Percentiles rank a stretch among this genome's conserved stretches.
Evolutionary conservation across 805 yeast species (phyloP).

Genomic region (Starmerella apicola): DNA sequence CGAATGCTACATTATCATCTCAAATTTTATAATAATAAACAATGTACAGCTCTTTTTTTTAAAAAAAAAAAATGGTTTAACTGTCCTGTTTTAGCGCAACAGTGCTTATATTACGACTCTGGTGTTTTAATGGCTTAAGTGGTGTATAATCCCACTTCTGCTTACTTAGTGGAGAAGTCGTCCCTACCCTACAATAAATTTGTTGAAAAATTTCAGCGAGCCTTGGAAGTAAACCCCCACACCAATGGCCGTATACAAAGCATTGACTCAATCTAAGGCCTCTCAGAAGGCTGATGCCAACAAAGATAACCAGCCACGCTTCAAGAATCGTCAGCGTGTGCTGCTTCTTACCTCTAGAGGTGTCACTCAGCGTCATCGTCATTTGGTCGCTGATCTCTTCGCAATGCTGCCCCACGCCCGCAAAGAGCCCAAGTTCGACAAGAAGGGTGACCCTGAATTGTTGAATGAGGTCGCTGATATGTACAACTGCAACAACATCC

Average conservation of each 20-base stretch:
- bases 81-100: too few species aligned
- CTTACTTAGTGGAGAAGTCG: too few species aligned
- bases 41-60: too few species aligned
- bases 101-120: too few species aligned
- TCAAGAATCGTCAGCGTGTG: constrained; percentile 73
- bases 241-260: constrained; percentile 63
- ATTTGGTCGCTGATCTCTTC: constrained; percentile 69
- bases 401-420: constrained; percentile 83
- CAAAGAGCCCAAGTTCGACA: constrained; percentile 91
- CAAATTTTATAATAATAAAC: too few species aligned
- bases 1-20: too few species aligned
- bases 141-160: too few species aligned
- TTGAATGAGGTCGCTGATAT: constrained; percentile 92
- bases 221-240: too few species aligned
- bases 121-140: too few species aligned
- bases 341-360: constrained; percentile 88
- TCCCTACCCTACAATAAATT: too few species aligned
- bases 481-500: constrained; percentile 89
- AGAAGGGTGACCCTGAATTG: constrained; percentile 76
- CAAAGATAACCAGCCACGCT: constrained; percentile 15
- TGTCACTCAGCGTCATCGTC: constrained; percentile 88
- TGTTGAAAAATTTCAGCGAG: too few species aligned
- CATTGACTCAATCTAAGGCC: constrained; percentile 36
- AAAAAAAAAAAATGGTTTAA: too few species aligned
- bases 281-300: constrained; percentile 30